These are phyloP conservation scores for Aristolochia fimbriata DNA, from an alignment of 164 flowering plant species.

Conservation along the genomic window DNA sequence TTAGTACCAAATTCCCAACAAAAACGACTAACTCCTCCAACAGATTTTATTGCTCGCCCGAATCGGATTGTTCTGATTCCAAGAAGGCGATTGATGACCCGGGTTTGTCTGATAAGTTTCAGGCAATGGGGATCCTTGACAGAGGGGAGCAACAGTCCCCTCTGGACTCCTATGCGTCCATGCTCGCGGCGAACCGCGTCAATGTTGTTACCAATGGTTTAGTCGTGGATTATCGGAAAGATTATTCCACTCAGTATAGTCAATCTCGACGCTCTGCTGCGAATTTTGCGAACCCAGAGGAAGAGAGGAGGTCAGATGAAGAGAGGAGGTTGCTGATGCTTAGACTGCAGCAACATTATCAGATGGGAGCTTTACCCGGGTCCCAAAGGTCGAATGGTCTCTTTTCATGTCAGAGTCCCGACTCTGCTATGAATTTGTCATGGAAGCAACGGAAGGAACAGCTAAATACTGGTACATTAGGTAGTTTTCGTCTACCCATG, in stretches of 20 bases:
- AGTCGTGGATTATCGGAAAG: slow-evolving; percentile 10
- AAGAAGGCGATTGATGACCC: neutral
- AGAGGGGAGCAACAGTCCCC: neutral
- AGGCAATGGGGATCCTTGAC: neutral
- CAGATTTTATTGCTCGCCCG: slow-evolving; percentile 5
- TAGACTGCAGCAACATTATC: slow-evolving; percentile 10
- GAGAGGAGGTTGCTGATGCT: slow-evolving; percentile 9
- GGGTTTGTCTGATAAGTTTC: slow-evolving; percentile 8
- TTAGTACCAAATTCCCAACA: slow-evolving; percentile 4
- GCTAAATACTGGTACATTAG: slow-evolving; percentile 1
- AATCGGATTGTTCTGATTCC: too few species aligned
- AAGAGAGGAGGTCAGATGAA: slow-evolving; percentile 3
- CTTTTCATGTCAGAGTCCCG: slow-evolving; percentile 5
- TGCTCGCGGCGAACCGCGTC: slow-evolving; percentile 3
- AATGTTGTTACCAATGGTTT: slow-evolving; percentile 14
- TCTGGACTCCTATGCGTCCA: slow-evolving; percentile 8
- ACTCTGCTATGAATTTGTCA: slow-evolving; percentile 6
- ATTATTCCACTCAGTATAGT: slow-evolving; percentile 11
- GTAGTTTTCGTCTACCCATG: slow-evolving; percentile 2
- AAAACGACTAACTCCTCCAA: slow-evolving; percentile 7
- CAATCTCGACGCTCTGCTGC: slow-evolving; percentile 8
- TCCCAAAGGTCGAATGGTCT: slow-evolving; percentile 7
- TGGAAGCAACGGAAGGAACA: slow-evolving; percentile 11
- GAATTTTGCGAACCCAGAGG: slow-evolving; percentile 5
- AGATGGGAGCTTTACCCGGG: slow-evolving; percentile 10